Base-by-base conservation (phyloP, 179 eudicot species). In the Silene coronaria region DNA sequence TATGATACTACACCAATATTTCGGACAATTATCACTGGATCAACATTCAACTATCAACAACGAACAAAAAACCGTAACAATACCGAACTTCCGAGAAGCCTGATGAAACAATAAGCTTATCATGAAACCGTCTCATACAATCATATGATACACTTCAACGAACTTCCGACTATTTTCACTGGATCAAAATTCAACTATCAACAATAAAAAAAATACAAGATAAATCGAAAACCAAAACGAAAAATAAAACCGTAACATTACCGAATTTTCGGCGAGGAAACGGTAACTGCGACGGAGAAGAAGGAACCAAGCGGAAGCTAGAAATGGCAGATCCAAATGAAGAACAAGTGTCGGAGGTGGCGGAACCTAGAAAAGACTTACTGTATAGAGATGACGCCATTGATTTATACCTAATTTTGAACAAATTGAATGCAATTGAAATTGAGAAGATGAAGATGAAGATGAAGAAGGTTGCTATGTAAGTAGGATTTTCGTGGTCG, bases 341-440 rank as follows among this genome's bases (percentile, higher is more conserved):
- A 21, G 80, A 72, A 9, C 77, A 72, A 13, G 77, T 6, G 38
- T 19, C 76, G 7, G 77, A 17, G 55, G 67, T 55, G 59, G 79
- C 46, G 66, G 79, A 68, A 27, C 78, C 81, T 3, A 77, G 23
- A 4, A 77, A 77, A 6, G 78, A 55, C 14, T 81, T 81, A 3
- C 81, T 23, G 17, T 75, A 62, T 28, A 81, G 69, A 69, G 84
- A 81, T 13, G 78, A 81, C 78, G 81, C 78, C 84, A 81, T 81
- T 61, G 75, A 73, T 9, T 14, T 70, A 5, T 1, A 3, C 14
- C 5, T 28, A 48, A 3, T 5, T 14, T 9, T 26, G 28, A 61
- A 24, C 30, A 61, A 51, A 3, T 69, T 42, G 19, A 30, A 4
- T 38, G 21, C 1, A 6, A 42, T 21, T 69, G 11, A 48, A 26